phyloP scores from a whole-genome alignment of 1,284 basidiomycete species.

The Moniliophthora roreri region DNA sequence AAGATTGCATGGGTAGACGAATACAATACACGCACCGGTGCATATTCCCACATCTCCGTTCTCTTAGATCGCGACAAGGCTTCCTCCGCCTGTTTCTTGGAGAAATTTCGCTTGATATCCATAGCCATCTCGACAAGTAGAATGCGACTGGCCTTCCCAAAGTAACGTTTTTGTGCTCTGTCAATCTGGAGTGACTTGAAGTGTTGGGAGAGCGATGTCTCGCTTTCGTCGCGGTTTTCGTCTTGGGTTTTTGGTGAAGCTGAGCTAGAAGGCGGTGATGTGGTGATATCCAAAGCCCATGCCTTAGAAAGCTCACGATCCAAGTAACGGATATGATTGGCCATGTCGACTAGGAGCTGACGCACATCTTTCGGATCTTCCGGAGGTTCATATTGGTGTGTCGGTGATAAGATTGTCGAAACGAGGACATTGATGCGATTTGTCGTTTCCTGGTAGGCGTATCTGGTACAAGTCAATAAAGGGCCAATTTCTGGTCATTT shows the following conservation, averaged over 20 bases:
- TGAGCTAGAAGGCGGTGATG: not conserved
- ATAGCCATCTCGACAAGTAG: constrained; percentile 49
- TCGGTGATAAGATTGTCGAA: constrained; percentile 7
- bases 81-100: not conserved
- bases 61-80: not conserved
- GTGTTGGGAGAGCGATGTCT: constrained; percentile 11
- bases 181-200: constrained; percentile 19
- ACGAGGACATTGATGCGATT: constrained; percentile 3
- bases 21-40: constrained; percentile 18
- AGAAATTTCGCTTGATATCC: constrained; percentile 45
- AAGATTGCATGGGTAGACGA: not conserved
- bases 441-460: not conserved
- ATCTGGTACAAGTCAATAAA: not conserved
- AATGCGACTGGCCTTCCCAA: constrained; percentile 54
- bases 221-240: too few relatives aligned
- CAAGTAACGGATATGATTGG: constrained; percentile 13
- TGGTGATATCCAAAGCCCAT: not conserved
- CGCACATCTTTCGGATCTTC: constrained; percentile 17
- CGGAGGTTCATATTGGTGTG: constrained; percentile 1
- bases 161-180: constrained; percentile 38
- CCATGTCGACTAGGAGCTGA: constrained; percentile 13
- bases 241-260: too few relatives aligned
- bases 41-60: not conserved
- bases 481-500: not conserved
- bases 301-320: constrained; percentile 11